phyloP scores from a whole-genome alignment of 2,329 filamentous ascomycete species.

The Tothia fuscella region DNA sequence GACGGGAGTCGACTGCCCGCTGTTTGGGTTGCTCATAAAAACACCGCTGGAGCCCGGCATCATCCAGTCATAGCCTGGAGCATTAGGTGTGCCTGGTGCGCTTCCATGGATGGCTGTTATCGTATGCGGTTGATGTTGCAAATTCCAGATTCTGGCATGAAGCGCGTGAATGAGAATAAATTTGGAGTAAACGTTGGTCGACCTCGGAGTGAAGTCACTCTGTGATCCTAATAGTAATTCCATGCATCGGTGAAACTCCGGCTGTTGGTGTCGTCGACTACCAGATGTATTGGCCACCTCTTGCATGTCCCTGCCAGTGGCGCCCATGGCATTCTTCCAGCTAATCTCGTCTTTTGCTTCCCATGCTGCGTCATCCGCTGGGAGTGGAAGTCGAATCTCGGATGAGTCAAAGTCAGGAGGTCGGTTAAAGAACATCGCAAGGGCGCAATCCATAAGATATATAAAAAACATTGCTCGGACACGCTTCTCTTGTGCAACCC shows the following conservation, averaged over 20 bases:
- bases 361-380: slow-evolving; percentile 63
- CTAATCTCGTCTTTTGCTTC: slow-evolving; percentile 48
- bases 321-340: slow-evolving; percentile 53
- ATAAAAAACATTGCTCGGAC: slow-evolving; percentile 53
- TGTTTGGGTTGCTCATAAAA: slow-evolving; percentile 18
- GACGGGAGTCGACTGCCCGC: slow-evolving; percentile 32
- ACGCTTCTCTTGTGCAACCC: slow-evolving; percentile 61
- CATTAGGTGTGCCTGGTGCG: slow-evolving; percentile 21
- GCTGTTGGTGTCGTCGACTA: slow-evolving; percentile 51
- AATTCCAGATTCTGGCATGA: slow-evolving; percentile 48
- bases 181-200: slow-evolving; percentile 61
- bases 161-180: slow-evolving; percentile 62
- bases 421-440: slow-evolving; percentile 62
- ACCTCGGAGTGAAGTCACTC: slow-evolving; percentile 49
- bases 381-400: slow-evolving; percentile 56
- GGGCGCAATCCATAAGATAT: slow-evolving; percentile 51
- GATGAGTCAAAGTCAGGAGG: slow-evolving; percentile 49
- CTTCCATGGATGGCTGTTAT: slow-evolving; percentile 8
- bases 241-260: slow-evolving; percentile 50
- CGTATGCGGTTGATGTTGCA: slow-evolving; percentile 33
- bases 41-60: slow-evolving; percentile 8
- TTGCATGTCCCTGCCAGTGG: slow-evolving; percentile 47
- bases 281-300: slow-evolving; percentile 47
- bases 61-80: too few species aligned
- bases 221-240: slow-evolving; percentile 47